Percentiles rank a stretch among this genome's conserved stretches.
phyloP scores from a whole-genome alignment of 495 filamentous ascomycete species.

The Xylaria palmicola region DNA sequence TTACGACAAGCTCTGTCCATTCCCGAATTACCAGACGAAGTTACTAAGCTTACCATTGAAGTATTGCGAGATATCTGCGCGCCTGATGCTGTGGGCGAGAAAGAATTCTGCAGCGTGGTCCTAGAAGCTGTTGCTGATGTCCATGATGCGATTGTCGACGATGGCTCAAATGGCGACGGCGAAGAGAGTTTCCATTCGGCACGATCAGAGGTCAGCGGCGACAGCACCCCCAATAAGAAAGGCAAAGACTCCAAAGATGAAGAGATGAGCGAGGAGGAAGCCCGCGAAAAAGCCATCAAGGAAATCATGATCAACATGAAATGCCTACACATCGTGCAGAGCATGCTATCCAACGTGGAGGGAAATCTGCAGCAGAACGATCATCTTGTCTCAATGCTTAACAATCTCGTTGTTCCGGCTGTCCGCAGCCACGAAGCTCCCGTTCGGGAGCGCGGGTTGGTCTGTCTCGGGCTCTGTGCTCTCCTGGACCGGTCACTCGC shows the following conservation, averaged over 20 bases:
- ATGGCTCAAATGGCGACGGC: conserved; percentile 52
- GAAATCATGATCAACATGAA: conserved; percentile 98
- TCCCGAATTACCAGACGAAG: conserved; percentile 85
- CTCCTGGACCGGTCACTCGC: conserved; percentile 89
- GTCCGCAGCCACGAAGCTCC: conserved; percentile 90
- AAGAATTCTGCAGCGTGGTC: conserved; percentile 89
- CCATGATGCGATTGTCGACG: conserved; percentile 80
- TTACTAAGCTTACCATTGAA: conserved; percentile 83
- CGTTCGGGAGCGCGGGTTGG: conserved; percentile 83
- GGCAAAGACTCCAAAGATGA: conserved; percentile 45
- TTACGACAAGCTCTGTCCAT: conserved; percentile 81
- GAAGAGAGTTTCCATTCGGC: conserved; percentile 93
- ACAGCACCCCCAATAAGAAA: conserved; percentile 53
- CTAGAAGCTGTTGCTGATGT: conserved; percentile 94
- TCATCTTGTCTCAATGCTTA: conserved; percentile 88
- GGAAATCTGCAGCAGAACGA: conserved; percentile 82
- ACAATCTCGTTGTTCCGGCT: conserved; percentile 93
- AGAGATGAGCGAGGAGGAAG: conserved; percentile 66
- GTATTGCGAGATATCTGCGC: conserved; percentile 80
- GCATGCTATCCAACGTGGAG: conserved; percentile 90
- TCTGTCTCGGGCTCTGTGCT: conserved; percentile 87
- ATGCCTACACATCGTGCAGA: conserved; percentile 94
- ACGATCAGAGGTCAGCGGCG: conserved; percentile 73
- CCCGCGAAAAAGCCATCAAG: conserved; percentile 74
- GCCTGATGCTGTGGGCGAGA: conserved; percentile 72